phyloP scores from a whole-genome alignment of 176 grass and related monocot species.

The Oryza glaberrima region DNA sequence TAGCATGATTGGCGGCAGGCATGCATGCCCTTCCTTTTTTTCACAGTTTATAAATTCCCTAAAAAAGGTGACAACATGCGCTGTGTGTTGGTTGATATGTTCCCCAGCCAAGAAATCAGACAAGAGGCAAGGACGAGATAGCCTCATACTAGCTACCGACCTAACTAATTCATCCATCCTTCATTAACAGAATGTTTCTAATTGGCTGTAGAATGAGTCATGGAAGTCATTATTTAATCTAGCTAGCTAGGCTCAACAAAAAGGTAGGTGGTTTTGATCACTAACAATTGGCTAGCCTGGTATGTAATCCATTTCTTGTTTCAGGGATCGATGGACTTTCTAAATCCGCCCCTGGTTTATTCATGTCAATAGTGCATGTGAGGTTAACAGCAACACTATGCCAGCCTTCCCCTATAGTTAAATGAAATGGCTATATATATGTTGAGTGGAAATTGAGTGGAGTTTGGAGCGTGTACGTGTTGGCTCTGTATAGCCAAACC shows the following conservation, averaged over 20 bases:
- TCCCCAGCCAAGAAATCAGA: not conserved
- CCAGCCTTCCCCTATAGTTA: too few species aligned
- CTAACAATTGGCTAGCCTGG: not conserved
- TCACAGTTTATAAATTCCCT: not conserved
- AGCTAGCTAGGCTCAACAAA: not conserved
- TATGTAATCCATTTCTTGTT: not conserved
- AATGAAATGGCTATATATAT: too few species aligned
- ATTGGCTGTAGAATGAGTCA: not conserved
- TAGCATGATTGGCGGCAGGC: not conserved
- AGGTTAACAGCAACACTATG: too few species aligned
- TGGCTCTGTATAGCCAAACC: not conserved
- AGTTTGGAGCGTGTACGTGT: not conserved
- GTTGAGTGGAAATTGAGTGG: too few species aligned
- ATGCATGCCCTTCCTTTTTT: not conserved
- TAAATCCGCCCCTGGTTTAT: not conserved
- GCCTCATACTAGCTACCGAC: not conserved
- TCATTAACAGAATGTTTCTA: not conserved
- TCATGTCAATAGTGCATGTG: not conserved
- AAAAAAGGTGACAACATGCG: not conserved
- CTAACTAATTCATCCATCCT: not conserved
- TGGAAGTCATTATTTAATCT: not conserved
- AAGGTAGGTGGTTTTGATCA: not conserved
- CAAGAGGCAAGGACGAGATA: not conserved
- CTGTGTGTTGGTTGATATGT: not conserved
- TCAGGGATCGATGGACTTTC: not conserved